A percentile compares a stretch with the other conserved stretches of the same genome.
Evolutionary conservation across 164 flowering plant genomes (phyloP).

Genomic region (Annona squamosa): DNA sequence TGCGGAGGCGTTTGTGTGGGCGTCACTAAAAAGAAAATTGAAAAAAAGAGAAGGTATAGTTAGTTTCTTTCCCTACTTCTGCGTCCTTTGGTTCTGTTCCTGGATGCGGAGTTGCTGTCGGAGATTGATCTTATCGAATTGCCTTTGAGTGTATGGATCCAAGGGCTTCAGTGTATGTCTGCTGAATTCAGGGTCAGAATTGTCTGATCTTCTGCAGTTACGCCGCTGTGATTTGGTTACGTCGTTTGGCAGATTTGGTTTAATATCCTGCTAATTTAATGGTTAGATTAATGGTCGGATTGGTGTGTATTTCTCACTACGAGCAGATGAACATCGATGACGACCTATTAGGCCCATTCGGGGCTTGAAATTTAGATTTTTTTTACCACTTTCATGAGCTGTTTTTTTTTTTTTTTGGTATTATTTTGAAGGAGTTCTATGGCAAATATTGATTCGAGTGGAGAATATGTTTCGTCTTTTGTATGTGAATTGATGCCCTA

Average conservation of each 20-base stretch:
- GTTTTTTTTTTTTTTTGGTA: not conserved
- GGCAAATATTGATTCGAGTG: not conserved
- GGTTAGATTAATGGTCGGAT: not conserved
- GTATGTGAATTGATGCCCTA: not conserved
- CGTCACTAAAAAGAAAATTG: not conserved
- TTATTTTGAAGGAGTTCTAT: not conserved
- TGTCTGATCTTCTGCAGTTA: not conserved
- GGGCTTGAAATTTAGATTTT: not conserved
- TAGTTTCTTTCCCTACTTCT: not conserved
- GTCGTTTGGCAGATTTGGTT: not conserved
- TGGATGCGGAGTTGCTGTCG: slow-evolving; percentile 11
- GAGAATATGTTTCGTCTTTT: not conserved
- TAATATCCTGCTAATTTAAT: not conserved
- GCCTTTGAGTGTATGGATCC: not conserved
- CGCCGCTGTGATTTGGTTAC: not conserved
- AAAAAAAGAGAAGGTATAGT: slow-evolving; percentile 3
- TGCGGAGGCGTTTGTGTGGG: not conserved
- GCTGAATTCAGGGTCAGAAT: slow-evolving; percentile 1
- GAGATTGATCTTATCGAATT: slow-evolving; percentile 7
- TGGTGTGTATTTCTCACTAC: not conserved
- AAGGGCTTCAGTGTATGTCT: slow-evolving; percentile 1
- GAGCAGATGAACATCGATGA: not conserved
- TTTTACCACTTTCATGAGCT: not conserved
- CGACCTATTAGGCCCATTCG: too few species aligned
- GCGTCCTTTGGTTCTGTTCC: not conserved